Evolutionary conservation across 2,329 filamentous ascomycete genomes (phyloP), one percentile per base, ranked within the genome.

Genomic region (Xylogone sp.): DNA sequence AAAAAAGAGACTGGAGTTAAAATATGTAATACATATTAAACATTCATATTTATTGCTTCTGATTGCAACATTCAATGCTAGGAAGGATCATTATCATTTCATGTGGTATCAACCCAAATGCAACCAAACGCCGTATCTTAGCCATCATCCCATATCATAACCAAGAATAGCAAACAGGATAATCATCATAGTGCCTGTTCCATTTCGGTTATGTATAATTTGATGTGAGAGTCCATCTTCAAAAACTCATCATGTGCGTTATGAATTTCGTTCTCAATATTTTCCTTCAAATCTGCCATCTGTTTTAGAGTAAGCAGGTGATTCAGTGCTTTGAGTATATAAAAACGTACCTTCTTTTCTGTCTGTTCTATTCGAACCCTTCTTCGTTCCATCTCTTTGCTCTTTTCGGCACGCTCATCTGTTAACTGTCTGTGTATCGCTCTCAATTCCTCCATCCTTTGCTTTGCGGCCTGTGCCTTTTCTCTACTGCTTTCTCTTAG

Each of bases 181-280:
- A 56, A 49, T 13, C 21, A 16, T 53, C 45, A 62, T 31, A 94
- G 82, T 51, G 86, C 87, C 71, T 97, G 92, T 72, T 97, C 94
- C 92, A 99, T 97, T 77, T 99, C 94, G 3, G 89, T 96, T 65
- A 99, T 96, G 75, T 99, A 99, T 56, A 97, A 77, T 71, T 92
- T 93, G 69, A 99, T 95, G 67, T 99, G 94, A 34, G 90, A 87
- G 70, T 97, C 93, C 83, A 99, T 87, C 82, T 97, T 97, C 67
- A 96, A 80, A 71, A 96, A 99, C 74, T 97, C 90, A 59, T 96
- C 92, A 62, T 96, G 84, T 1, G 94, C 91, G 51, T 82, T 83
- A 66, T 94, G 89, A 8, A 97, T 87, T 71, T 99, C 94, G 55
- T 87, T 92, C 67, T 97, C 93, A 56, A 99, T 96, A 63, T 94